A percentile compares a stretch with the other conserved stretches of the same genome.
phyloP scores from a whole-genome alignment of 2,329 filamentous ascomycete species.

The Ramularia endophylla region DNA sequence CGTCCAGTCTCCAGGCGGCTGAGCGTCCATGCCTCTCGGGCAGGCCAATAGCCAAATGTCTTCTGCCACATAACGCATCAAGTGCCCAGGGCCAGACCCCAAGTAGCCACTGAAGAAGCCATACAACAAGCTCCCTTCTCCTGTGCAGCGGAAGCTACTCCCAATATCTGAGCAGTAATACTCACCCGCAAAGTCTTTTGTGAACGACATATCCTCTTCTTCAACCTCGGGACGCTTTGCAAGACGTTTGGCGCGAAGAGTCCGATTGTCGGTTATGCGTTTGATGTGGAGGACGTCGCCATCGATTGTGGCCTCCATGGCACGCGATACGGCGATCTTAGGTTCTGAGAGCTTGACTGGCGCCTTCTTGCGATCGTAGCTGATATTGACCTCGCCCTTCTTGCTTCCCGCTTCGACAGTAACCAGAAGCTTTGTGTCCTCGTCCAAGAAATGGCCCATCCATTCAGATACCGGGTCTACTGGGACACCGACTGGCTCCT shows the following conservation, averaged over 20 bases:
- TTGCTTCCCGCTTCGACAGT: slow-evolving; percentile 16
- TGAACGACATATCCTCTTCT: neutral
- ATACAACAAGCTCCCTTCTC: slow-evolving; percentile 36
- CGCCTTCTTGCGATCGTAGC: slow-evolving; percentile 6
- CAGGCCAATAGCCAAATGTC: slow-evolving; percentile 37
- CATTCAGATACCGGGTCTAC: slow-evolving; percentile 22
- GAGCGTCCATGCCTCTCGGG: slow-evolving; percentile 38
- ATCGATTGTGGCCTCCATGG: slow-evolving; percentile 27
- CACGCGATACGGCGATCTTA: slow-evolving; percentile 18
- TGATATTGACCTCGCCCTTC: slow-evolving; percentile 18
- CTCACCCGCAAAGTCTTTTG: slow-evolving; percentile 21
- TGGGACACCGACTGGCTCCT: slow-evolving; percentile 2
- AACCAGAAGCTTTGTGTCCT: slow-evolving; percentile 31
- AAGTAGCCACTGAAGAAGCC: slow-evolving; percentile 40
- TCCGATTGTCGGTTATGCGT: slow-evolving; percentile 19
- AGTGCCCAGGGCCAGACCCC: slow-evolving; percentile 26
- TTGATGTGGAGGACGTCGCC: slow-evolving; percentile 22
- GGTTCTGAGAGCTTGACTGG: slow-evolving; percentile 5
- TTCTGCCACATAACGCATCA: slow-evolving; percentile 35
- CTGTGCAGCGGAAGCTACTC: slow-evolving; percentile 33
- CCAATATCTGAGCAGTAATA: slow-evolving; percentile 35
- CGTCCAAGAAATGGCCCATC: slow-evolving; percentile 36
- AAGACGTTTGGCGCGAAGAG: slow-evolving; percentile 8
- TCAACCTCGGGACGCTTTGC: neutral
- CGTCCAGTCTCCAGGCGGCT: slow-evolving; percentile 41